Conservation (phyloP, 106 monocot genomes). For the Apostasia shenzhenica region DNA sequence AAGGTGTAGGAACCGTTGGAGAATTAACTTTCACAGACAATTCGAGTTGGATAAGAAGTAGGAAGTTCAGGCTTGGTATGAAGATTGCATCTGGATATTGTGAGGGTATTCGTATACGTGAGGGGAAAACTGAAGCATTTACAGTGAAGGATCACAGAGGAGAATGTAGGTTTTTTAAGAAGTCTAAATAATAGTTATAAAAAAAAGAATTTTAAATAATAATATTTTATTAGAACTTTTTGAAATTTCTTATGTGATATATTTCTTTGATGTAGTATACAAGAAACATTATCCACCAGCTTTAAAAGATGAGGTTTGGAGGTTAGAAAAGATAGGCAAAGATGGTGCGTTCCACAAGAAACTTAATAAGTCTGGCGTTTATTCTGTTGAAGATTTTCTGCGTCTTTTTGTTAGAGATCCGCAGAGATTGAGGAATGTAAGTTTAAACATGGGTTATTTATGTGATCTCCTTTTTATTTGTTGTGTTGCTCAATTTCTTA, state of each 20-base stretch:
- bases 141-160: constrained; percentile 76
- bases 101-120: constrained; percentile 53
- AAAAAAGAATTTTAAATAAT: background rate
- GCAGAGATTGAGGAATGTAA: constrained; percentile 68
- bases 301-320: constrained; percentile 93
- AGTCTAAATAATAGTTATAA: background rate
- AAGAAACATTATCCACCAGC: constrained; percentile 98
- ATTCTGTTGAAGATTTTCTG: constrained; percentile 86
- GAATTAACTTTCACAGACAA: constrained; percentile 73
- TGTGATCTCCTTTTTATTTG: background rate
- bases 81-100: constrained; percentile 49
- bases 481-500: background rate
- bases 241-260: constrained; percentile 1
- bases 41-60: constrained; percentile 73
- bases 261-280: constrained; percentile 51
- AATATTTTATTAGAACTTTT: background rate
- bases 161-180: constrained; percentile 43
- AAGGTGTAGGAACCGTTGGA: constrained; percentile 72
- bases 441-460: background rate
- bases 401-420: constrained; percentile 67
- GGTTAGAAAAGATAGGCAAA: constrained; percentile 97
- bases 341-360: constrained; percentile 95
- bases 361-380: constrained; percentile 54
- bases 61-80: constrained; percentile 69
- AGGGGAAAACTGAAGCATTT: constrained; percentile 86